These are phyloP conservation scores for Harringtonia aguacate DNA, from an alignment of 2,329 filamentous ascomycete genomes.

Conservation along the genomic window DNA sequence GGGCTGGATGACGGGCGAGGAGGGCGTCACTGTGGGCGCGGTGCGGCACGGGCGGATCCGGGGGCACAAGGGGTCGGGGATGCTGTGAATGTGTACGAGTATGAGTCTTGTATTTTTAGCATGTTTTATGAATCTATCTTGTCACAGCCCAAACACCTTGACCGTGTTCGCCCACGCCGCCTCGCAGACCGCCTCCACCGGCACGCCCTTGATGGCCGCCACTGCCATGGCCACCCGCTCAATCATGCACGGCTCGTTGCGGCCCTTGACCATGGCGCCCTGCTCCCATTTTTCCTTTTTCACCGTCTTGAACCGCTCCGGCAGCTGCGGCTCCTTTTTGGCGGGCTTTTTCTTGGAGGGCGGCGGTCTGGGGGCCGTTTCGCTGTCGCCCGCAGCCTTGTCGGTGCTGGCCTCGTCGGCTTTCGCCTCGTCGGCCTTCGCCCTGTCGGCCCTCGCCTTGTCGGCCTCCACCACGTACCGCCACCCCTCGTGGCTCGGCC, in stretches of 20 bases:
- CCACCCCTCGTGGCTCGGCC: conserved; percentile 77
- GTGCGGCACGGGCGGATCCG: conserved; percentile 57
- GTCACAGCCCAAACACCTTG: conserved; percentile 64
- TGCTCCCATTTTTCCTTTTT: conserved; percentile 95
- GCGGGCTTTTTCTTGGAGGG: background rate
- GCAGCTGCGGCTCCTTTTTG: conserved; percentile 53
- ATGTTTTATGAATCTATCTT: conserved; percentile 14
- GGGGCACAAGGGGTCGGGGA: conserved; percentile 44
- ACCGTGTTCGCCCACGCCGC: conserved; percentile 76
- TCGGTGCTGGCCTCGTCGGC: conserved; percentile 11
- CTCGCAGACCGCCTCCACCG: conserved; percentile 75
- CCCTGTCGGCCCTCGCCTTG: conserved; percentile 6
- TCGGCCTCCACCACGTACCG: conserved; percentile 47
- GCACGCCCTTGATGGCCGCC: conserved; percentile 71
- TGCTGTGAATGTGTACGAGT: conserved; percentile 24
- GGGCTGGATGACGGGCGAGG: conserved; percentile 84
- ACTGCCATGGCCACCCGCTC: conserved; percentile 80
- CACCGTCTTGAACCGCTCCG: conserved; percentile 65
- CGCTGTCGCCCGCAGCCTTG: too few relatives aligned
- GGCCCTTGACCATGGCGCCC: conserved; percentile 83
- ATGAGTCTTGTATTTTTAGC: background rate
- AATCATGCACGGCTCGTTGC: conserved; percentile 88
- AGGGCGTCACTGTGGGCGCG: conserved; percentile 63
- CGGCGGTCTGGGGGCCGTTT: too few relatives aligned
- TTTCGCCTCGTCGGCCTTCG: conserved; percentile 5